Percentiles rank a stretch among this genome's conserved stretches.
Conservation (phyloP, 192 early-diverging fungal genomes). For the Mortierella alpina region DNA sequence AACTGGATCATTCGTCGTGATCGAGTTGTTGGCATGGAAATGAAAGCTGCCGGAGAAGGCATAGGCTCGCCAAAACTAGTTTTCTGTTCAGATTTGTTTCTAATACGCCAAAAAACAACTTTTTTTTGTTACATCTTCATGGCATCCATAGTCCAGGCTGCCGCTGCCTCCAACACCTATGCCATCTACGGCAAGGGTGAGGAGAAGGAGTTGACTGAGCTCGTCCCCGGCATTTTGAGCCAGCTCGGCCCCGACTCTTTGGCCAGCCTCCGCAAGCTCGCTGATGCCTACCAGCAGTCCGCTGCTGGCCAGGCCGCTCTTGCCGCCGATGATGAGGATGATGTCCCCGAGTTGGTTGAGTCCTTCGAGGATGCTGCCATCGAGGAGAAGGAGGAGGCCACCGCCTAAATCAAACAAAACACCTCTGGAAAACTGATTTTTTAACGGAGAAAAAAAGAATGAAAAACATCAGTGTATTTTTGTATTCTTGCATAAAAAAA, state of each 20-base stretch:
- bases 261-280: constrained; percentile 85
- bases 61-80: no score
- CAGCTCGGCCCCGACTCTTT: constrained; percentile 93
- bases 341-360: constrained; percentile 94
- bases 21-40: no score
- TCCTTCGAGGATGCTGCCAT: constrained; percentile 55
- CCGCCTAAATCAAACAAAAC: constrained; percentile 25
- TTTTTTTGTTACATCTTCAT: neutral
- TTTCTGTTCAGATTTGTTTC: no score
- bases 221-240: constrained; percentile 81
- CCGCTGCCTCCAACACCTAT: constrained; percentile 92
- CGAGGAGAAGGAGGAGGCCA: constrained; percentile 46
- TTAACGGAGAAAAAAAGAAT: constrained; percentile 1
- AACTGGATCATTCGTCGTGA: no score
- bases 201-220: constrained; percentile 88
- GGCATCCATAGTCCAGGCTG: constrained; percentile 76
- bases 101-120: neutral
- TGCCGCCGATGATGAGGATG: constrained; percentile 79
- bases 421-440: neutral
- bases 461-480: neutral
- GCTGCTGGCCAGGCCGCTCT: constrained; percentile 64
- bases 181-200: constrained; percentile 88
- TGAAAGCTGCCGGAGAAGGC: no score
- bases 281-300: constrained; percentile 82
- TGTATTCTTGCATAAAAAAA: neutral